A percentile compares a stretch with the other conserved stretches of the same genome.
Evolutionary conservation across 352 stramenopile species (phyloP).

Genomic region (Pythium volutum): DNA sequence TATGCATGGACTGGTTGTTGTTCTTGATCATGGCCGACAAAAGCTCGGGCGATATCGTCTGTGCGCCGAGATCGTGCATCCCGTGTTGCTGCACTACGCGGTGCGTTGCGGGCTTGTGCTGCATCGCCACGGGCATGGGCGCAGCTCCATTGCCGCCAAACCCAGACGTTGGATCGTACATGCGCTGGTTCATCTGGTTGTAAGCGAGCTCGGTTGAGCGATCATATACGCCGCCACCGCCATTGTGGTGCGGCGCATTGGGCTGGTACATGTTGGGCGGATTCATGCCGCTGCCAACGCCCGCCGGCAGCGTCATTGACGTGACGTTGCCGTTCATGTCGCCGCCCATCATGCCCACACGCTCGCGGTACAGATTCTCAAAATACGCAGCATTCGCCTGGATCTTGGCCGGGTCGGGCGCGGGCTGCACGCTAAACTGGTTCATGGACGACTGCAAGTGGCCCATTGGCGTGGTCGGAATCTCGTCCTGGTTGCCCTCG

Average conservation of each 20-base stretch:
- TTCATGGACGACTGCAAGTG: slow-evolving; percentile 28
- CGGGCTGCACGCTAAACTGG: slow-evolving; percentile 35
- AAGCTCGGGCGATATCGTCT: slow-evolving; percentile 78
- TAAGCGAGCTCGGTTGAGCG: slow-evolving; percentile 56
- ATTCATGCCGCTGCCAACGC: slow-evolving; percentile 61
- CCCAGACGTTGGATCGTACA: slow-evolving; percentile 66
- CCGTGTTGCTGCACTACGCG: slow-evolving; percentile 30
- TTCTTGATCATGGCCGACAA: slow-evolving; percentile 83
- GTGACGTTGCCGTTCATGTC: slow-evolving; percentile 29
- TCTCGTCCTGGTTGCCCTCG: slow-evolving; percentile 47
- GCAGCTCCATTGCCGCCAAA: slow-evolving; percentile 28
- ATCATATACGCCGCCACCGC: slow-evolving; percentile 39
- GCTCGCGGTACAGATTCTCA: slow-evolving; percentile 70
- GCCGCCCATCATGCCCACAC: slow-evolving; percentile 32
- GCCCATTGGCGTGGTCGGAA: slow-evolving; percentile 26
- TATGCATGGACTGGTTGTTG: slow-evolving; percentile 49
- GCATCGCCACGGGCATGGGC: slow-evolving; percentile 34
- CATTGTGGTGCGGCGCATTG: slow-evolving; percentile 21
- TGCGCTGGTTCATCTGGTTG: slow-evolving; percentile 55
- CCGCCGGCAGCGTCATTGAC: slow-evolving; percentile 26
- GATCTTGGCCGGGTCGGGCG: slow-evolving; percentile 58
- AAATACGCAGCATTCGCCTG: slow-evolving; percentile 82
- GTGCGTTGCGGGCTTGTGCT: slow-evolving; percentile 39
- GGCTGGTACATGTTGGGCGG: slow-evolving; percentile 36
- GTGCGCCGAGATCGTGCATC: slow-evolving; percentile 50